These are phyloP conservation scores for Scortechinia acanthostroma DNA, from an alignment of 2,329 filamentous ascomycete species.

Conservation along the genomic window DNA sequence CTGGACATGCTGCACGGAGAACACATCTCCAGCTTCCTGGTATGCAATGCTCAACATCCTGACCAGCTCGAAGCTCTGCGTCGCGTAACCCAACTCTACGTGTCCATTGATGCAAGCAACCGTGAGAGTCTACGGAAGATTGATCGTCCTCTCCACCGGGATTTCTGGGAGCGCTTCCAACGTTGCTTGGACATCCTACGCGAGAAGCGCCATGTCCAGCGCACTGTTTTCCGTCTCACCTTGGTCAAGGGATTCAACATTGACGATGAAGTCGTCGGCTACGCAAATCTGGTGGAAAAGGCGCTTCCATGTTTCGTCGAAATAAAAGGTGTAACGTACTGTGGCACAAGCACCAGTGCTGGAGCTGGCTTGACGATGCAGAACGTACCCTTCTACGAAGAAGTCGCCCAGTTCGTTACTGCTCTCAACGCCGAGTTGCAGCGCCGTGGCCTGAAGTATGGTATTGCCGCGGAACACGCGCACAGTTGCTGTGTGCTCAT, in stretches of 20 bases:
- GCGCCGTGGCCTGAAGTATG: conserved; percentile 70
- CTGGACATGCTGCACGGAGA: conserved; percentile 75
- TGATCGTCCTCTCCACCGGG: conserved; percentile 83
- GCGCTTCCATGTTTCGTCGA: conserved; percentile 88
- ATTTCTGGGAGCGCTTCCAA: conserved; percentile 96
- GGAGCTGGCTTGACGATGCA: conserved; percentile 89
- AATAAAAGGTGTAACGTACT: conserved; percentile 94
- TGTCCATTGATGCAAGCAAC: conserved; percentile 91
- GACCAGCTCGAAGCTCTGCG: conserved; percentile 77
- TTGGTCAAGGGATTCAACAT: conserved; percentile 98
- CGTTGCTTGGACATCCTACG: conserved; percentile 83
- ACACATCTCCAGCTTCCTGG: conserved; percentile 85
- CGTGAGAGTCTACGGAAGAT: conserved; percentile 80
- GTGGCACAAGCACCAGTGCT: conserved; percentile 78
- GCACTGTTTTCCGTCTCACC: conserved; percentile 89
- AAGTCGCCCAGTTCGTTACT: conserved; percentile 76
- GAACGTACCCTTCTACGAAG: conserved; percentile 93
- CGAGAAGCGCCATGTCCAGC: conserved; percentile 74
- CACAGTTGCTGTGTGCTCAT: conserved; percentile 90
- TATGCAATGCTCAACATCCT: conserved; percentile 95
- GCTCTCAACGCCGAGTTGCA: conserved; percentile 65
- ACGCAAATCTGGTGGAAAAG: conserved; percentile 79
- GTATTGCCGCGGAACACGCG: conserved; percentile 88
- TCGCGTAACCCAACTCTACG: conserved; percentile 89
- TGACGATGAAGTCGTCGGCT: conserved; percentile 84